Conservation (phyloP, 805 yeast genomes). For the Nakazawaea wickerhamii region DNA sequence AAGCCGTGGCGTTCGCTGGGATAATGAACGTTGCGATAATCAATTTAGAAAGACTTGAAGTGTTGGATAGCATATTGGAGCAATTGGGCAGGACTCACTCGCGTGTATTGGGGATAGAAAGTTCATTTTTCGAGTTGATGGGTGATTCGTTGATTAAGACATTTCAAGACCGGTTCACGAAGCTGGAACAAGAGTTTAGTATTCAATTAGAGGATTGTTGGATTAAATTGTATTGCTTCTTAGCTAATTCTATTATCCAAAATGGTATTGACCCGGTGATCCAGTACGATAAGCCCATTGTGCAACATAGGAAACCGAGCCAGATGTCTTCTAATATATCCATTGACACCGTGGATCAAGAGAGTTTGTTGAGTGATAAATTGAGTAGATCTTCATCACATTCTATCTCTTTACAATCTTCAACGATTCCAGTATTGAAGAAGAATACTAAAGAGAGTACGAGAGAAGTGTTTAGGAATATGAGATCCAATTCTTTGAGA, state of each 20-base stretch:
- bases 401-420: not conserved
- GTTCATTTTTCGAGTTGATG: conserved; percentile 63
- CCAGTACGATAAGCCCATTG: conserved; percentile 18
- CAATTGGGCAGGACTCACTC: conserved; percentile 72
- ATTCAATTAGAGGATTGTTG: conserved; percentile 62
- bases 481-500: not conserved
- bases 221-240: conserved; percentile 63
- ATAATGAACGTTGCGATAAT: conserved; percentile 64
- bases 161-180: conserved; percentile 56
- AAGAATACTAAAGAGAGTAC: not conserved
- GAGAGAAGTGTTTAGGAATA: conserved; percentile 3
- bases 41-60: conserved; percentile 53
- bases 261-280: conserved; percentile 50
- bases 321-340: not conserved
- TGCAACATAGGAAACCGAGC: not conserved
- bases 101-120: conserved; percentile 67
- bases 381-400: not conserved
- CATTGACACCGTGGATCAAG: not conserved
- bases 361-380: conserved; percentile 2
- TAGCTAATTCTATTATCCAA: conserved; percentile 63
- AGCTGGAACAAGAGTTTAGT: conserved; percentile 34
- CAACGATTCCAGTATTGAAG: not conserved
- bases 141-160: conserved; percentile 68
- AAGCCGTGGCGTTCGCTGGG: conserved; percentile 77
- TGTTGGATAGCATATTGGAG: conserved; percentile 53